Percentiles rank a stretch among this genome's conserved stretches.
Conservation (phyloP, 1,139 yeast species). For the Geotrichum europaeum region DNA sequence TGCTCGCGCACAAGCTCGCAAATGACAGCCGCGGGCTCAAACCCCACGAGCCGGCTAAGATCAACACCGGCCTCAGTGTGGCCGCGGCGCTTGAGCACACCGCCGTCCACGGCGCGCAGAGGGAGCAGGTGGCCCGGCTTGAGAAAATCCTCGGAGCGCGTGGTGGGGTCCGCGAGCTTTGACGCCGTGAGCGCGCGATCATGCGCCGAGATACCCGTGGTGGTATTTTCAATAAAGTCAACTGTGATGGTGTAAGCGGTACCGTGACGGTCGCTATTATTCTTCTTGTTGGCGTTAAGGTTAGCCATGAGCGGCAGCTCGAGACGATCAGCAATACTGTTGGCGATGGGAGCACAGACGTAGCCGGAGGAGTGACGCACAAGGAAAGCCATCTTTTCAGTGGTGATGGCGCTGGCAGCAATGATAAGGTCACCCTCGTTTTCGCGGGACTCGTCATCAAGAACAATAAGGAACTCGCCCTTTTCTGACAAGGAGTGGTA, state of each 20-base stretch:
- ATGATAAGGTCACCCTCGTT: constrained; percentile 96
- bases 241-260: constrained; percentile 95
- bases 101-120: constrained; percentile 82
- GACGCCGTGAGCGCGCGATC: constrained; percentile 85
- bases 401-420: constrained; percentile 76
- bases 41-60: constrained; percentile 67
- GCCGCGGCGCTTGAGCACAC: constrained; percentile 79
- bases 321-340: constrained; percentile 69
- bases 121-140: constrained; percentile 96
- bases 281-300: constrained; percentile 24
- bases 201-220: constrained; percentile 96
- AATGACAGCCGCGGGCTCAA: constrained; percentile 84
- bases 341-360: constrained; percentile 84
- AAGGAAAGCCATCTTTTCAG: constrained; percentile 88
- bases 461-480: constrained; percentile 87
- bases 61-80: constrained; percentile 98
- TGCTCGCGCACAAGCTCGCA: constrained; percentile 91
- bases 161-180: constrained; percentile 55
- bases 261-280: constrained; percentile 67
- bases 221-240: constrained; percentile 72
- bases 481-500: constrained; percentile 37
- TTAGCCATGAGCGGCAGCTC: constrained; percentile 74
- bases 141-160: constrained; percentile 60
- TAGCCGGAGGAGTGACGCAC: constrained; percentile 84
- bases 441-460: constrained; percentile 94